These are phyloP conservation scores for Plasmodium blacklocki DNA, from an alignment of 169 alveolate species.

Conservation along the genomic window DNA sequence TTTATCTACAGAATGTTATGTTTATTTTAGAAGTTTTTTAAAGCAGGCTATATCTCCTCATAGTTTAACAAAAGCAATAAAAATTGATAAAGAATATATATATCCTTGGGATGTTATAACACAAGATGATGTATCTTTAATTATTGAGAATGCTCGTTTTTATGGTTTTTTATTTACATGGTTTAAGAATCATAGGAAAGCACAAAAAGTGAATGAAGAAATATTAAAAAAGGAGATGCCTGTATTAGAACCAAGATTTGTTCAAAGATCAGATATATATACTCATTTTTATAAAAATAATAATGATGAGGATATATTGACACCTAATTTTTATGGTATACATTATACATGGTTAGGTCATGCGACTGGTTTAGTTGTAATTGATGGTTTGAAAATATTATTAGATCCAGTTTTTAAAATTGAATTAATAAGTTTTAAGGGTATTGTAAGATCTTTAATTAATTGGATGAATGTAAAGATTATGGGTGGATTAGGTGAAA, in stretches of 20 bases:
- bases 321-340: slow-evolving; percentile 67
- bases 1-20: slow-evolving; percentile 64
- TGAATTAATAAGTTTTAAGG: slow-evolving; percentile 53
- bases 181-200: slow-evolving; percentile 71
- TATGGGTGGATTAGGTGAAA: slow-evolving; percentile 69
- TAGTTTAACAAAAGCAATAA: slow-evolving; percentile 66
- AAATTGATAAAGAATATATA: slow-evolving; percentile 65
- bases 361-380: slow-evolving; percentile 63
- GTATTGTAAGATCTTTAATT: slow-evolving; percentile 39
- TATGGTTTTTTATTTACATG: slow-evolving; percentile 51
- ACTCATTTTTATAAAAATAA: slow-evolving; percentile 43
- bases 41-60: slow-evolving; percentile 68
- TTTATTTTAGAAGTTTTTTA: slow-evolving; percentile 55
- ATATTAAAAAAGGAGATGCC: slow-evolving; percentile 67
- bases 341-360: slow-evolving; percentile 74
- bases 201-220: slow-evolving; percentile 36
- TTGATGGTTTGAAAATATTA: slow-evolving; percentile 55
- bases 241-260: slow-evolving; percentile 45
- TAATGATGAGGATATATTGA: background rate
- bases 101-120: slow-evolving; percentile 72
- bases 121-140: slow-evolving; percentile 45
- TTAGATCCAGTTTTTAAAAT: slow-evolving; percentile 72
- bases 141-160: slow-evolving; percentile 61
- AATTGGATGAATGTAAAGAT: slow-evolving; percentile 59
- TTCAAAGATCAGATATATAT: slow-evolving; percentile 42